Base-by-base conservation (phyloP, 192 early-diverging fungal species). In the Geranomyces michiganensis region DNA sequence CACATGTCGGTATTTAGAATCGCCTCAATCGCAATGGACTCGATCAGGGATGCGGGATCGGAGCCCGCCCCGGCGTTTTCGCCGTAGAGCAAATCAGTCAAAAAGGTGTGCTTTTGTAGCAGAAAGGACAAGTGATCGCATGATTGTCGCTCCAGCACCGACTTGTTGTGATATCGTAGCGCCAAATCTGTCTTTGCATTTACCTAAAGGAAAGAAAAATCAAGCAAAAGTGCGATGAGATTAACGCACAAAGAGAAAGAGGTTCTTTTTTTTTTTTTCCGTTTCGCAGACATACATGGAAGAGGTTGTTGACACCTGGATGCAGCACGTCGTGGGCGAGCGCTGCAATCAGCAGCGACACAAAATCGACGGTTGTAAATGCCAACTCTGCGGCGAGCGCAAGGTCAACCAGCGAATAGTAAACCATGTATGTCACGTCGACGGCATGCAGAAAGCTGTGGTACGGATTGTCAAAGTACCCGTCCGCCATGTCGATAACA, bases 1-100 rank as follows among this genome's bases (percentile, higher is more conserved):
- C 85, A 79, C 96, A 97, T 97, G 73, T 97, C 96, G 0, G 96
- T 97, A 21, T 89, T 86, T 44, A 97, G 82, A 65, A 97, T 94
- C 45, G 87, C 90, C 68, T 92, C 90, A 19, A 81, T 73, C 65
- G 91, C 87, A 14, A 82, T 70, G 3, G 56, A 56, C 21, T 77
- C 72, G 33, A 90, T 73, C 43, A 79, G 60, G 2, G 64, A 66
- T 9, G 76, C 72, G 7, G 76, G 41, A 22, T 48, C 49, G 19
- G 24, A n/a, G 31, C 60, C 7, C 22, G 74, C 43, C 17, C 21
- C 24, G 12, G 53, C 56, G 14, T 26, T 8, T 41, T 67, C 72
- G 7, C 59, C 55, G 48, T 73, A 72, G 27, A 41, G 29, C 5
- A 81, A 68, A 30, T 30, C 48, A 8, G 44, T 3, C n/a, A 95